Evolutionary conservation across 306 rosid species (phyloP).

Genomic region (Begonia peltatifolia): DNA sequence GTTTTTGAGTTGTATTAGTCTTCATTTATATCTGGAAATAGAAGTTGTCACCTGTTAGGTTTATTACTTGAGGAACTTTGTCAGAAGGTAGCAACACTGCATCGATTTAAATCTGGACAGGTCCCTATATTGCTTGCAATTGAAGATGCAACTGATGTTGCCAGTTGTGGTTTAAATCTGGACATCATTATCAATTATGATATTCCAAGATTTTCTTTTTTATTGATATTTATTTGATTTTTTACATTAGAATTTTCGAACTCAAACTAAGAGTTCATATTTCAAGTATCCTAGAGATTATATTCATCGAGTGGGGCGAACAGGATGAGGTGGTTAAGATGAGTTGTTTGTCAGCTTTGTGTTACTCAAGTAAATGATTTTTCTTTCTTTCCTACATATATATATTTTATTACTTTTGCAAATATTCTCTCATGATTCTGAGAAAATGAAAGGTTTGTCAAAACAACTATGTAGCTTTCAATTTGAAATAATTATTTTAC

Average conservation of each 20-base stretch:
- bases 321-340: slow-evolving; percentile 90
- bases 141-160: slow-evolving; percentile 96
- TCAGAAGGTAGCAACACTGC: slow-evolving; percentile 49
- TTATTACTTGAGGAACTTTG: slow-evolving; percentile 76
- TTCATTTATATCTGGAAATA: slow-evolving; percentile 15
- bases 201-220: slow-evolving; percentile 57
- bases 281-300: slow-evolving; percentile 72
- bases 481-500: too few species aligned
- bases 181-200: slow-evolving; percentile 85
- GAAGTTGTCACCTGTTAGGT: slow-evolving; percentile 67
- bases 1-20: not conserved
- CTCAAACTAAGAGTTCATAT: not conserved
- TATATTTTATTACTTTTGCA: too few species aligned
- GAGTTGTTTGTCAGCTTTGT: slow-evolving; percentile 70
- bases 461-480: too few species aligned
- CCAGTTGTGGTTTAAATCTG: slow-evolving; percentile 86
- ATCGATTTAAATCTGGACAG: slow-evolving; percentile 69
- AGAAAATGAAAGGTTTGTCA: too few species aligned
- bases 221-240: slow-evolving; percentile 6
- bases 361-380: slow-evolving; percentile 38
- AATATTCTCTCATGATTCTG: too few species aligned
- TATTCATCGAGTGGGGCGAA: slow-evolving; percentile 89
- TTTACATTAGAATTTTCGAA: too few species aligned
- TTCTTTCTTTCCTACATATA: too few species aligned
- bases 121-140: slow-evolving; percentile 75